Base-by-base conservation (phyloP, 164 flowering plant genomes). In the Dillenia turbinata region DNA sequence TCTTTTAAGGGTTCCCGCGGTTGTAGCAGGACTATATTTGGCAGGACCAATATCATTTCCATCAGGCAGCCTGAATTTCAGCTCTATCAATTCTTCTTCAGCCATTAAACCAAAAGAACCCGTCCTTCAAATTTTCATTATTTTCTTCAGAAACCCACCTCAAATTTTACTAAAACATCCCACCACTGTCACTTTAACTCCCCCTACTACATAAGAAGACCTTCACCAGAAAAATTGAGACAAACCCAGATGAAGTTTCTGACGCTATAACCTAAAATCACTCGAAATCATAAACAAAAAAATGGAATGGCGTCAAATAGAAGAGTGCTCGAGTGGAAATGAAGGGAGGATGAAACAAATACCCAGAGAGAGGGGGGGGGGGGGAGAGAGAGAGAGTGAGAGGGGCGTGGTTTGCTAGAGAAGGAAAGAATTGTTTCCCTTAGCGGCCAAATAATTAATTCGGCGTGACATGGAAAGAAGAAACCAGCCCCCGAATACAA, bases 21-120 rank as follows among this genome's bases (percentile, higher is more conserved):
- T 82, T 22, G 83, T 68, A 16, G 78, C 49, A 55, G 84, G 74
- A 66, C 60, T 66, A 60, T 79, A 89, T 69, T 74, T 79, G 76
- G 49, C 72, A 17, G 96, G 96, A 15, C 96, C 93, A 44, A 87
- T 83, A 65, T 87, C 91, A 13, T 78, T 74, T 17, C 93, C 91
- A 78, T 89, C 91, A 24, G 62, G 67, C 11, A 89, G 82, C 80
- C 91, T 77, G 69, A 89, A 89, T 63, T 83, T 89, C 43, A 89
- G 48, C 77, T 89, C 92, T 57, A 85, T 52, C 78, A 75, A 72
- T 46, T 79, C 87, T 64, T 82, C 87, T 44, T 49, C 83, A 43
- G 81, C 87, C 96, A 89, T 88, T 69, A 56, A 56, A 55, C 22
- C 44, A 63, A 66, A 69, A 52, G 63, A 33, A 33, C 57, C 69